Evolutionary conservation across 1,139 yeast species (phyloP), one percentile per base, ranked within the genome.

Genomic region (Keqinozyma sinolaborantium): DNA sequence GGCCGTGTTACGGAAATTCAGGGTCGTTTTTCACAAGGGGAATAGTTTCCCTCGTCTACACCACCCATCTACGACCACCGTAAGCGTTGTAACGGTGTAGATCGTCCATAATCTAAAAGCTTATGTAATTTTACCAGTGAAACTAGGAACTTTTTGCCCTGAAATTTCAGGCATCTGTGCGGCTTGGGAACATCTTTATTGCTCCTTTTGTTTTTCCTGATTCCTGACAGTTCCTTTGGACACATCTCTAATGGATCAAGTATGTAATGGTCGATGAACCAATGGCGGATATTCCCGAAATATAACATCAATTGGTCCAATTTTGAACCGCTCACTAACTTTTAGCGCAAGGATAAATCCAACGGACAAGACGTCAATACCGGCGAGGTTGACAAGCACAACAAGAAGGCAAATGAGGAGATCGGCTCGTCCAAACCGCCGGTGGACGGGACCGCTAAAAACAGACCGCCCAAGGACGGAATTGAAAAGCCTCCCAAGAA

Each of bases 351-450:
- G 25, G 36, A 35, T 25, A 36, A 39, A 26, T 48, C 47, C 8
- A 38, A 38, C 24, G 46, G 44, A 4, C 40, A 45, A 11, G 19
- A 30, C 13, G 47, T 54, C 24, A 56, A 56, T 32, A 50, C 51
- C 29, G 60, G 47, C 14, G 65, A 63, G 30, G 60, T 63, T 14
- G 51, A 62, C 33, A 56, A 62, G 32, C 40, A 43, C 33, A 65
- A 64, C 42, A 46, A 44, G 29, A 33, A 50, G 26, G 54, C 44
- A 10, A 43, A 46, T 8, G 47, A 30, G 4, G 26, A 20, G 6
- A 11, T 30, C 3, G 30, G 20, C 8, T 21, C 15, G 10, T 21
- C 25, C 20, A 33, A 34, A 4, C 50, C 55, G 0, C 62, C 64
- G 2, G 45, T 50, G n/a, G 60, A 51, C 24, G 64, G 60, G 9